phyloP scores from a whole-genome alignment of 495 filamentous ascomycete genomes.

The Tuber borchii region DNA sequence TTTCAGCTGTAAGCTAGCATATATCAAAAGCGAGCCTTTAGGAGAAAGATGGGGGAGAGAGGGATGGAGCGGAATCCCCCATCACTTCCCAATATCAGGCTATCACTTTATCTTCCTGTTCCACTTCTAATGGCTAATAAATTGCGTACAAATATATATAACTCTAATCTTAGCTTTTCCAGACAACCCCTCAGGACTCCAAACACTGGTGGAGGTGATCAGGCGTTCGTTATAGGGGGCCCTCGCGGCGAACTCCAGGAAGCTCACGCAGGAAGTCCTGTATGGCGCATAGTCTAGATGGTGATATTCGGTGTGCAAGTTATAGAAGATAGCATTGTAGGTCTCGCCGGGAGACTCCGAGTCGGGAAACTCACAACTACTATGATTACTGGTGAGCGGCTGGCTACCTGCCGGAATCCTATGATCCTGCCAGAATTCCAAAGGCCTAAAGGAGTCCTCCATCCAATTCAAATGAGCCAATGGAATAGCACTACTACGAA shows the following conservation, averaged over 20 bases:
- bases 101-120: constrained; percentile 49
- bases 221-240: constrained; percentile 61
- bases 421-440: too few relatives aligned
- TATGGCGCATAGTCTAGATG: constrained; percentile 70
- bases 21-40: constrained; percentile 42
- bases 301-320: constrained; percentile 56
- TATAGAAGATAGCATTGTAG: constrained; percentile 52
- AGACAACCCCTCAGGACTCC: constrained; percentile 60
- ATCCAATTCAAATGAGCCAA: too few relatives aligned
- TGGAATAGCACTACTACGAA: too few relatives aligned
- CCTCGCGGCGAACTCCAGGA: constrained; percentile 54
- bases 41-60: background rate
- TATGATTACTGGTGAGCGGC: too few relatives aligned
- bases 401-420: too few relatives aligned
- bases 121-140: constrained; percentile 63
- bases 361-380: too few relatives aligned
- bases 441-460: too few relatives aligned
- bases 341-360: constrained; percentile 49
- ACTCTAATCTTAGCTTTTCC: constrained; percentile 55
- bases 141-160: constrained; percentile 68
- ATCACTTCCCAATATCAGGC: constrained; percentile 52
- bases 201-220: constrained; percentile 58
- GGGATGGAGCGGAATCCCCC: constrained; percentile 46
- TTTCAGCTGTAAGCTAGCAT: constrained; percentile 37
- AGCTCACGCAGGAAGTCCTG: constrained; percentile 59